Percentiles rank a stretch among this genome's conserved stretches.
phyloP scores from a whole-genome alignment of 345 rosid genomes.

The Conringia planisiliqua region DNA sequence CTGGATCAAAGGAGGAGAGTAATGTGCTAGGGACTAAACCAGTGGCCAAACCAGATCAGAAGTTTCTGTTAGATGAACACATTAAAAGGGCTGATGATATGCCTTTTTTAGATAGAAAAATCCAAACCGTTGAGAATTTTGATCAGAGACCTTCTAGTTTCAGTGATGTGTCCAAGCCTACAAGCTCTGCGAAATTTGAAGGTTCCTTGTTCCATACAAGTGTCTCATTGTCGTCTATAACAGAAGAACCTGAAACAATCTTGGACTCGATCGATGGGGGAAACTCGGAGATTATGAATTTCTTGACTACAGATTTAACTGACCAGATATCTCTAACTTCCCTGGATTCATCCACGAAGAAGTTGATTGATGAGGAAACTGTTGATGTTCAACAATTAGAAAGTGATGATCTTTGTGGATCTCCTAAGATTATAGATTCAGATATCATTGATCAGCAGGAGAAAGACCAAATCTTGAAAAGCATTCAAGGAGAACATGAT shows the following conservation, averaged over 20 bases:
- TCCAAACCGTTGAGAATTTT: background rate
- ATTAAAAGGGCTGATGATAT: background rate
- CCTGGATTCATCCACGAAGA: background rate
- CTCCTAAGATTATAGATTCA: background rate
- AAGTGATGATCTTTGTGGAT: conserved; percentile 10
- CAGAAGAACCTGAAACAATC: conserved; percentile 30
- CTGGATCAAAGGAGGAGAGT: conserved; percentile 12
- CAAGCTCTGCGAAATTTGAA: background rate
- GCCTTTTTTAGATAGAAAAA: background rate
- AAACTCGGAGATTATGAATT: background rate
- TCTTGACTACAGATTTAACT: background rate
- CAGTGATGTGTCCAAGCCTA: conserved; percentile 6
- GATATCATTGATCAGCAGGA: background rate
- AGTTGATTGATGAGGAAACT: conserved; percentile 12
- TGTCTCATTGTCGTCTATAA: conserved; percentile 31
- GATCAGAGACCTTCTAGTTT: conserved; percentile 10
- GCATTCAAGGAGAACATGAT: conserved; percentile 13
- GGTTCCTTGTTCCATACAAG: conserved; percentile 25
- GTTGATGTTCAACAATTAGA: background rate
- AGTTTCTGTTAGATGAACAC: background rate
- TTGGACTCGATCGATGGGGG: background rate
- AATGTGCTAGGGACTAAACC: background rate
- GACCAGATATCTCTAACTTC: background rate
- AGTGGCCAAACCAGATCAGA: conserved; percentile 1
- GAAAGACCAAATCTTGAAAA: background rate